Evolutionary conservation across 352 stramenopile genomes (phyloP), one percentile per base, ranked within the genome.

Genomic region (Phytophthora tubulina): DNA sequence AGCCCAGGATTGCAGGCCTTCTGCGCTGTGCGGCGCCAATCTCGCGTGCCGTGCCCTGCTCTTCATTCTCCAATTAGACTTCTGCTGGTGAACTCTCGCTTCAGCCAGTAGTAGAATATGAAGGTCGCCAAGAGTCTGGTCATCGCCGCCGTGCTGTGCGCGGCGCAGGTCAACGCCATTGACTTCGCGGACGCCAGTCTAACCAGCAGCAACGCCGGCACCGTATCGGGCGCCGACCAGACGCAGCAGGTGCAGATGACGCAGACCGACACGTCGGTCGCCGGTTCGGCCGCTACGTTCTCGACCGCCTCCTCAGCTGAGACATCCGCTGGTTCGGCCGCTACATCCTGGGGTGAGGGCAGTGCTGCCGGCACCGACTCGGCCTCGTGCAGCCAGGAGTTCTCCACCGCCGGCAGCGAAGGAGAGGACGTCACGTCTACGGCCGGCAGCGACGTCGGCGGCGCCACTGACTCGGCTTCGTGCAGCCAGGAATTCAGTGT

Each of bases 61-160:
- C 44, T 49, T 77, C 72, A 79, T 76, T 79, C 63, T 79, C 51
- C 67, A 76, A 72, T 76, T 76, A 70, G 58, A 64, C 68, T 73
- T 60, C 45, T 76, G 57, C 67, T 67, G 49, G 54, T 48, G 55
- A 69, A 30, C 39, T 39, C 44, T 50, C 30, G 15, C 6, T 14
- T 0, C 8, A 49, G 7, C 32, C 50, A 67, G 50, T 46, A 65
- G 54, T 17, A 44, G 45, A 55, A 67, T 15, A 83, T 83, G 76
- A 83, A 83, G 72, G 61, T 83, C 69, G 68, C 66, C 32, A 76
- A 80, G 64, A 50, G 64, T 36, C 76, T 92, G 35, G 73, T 92
- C 36, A 53, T 92, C 56, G 83, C 76, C 53, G 82, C 83, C 53
- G 81, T 86, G 46, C 33, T 91, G 9, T 90, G 80, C 66, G 78